A percentile compares a stretch with the other conserved stretches of the same genome.
These are phyloP conservation scores for Verticillium zaregamsianum DNA, from an alignment of 2,329 filamentous ascomycete species.

Conservation along the genomic window DNA sequence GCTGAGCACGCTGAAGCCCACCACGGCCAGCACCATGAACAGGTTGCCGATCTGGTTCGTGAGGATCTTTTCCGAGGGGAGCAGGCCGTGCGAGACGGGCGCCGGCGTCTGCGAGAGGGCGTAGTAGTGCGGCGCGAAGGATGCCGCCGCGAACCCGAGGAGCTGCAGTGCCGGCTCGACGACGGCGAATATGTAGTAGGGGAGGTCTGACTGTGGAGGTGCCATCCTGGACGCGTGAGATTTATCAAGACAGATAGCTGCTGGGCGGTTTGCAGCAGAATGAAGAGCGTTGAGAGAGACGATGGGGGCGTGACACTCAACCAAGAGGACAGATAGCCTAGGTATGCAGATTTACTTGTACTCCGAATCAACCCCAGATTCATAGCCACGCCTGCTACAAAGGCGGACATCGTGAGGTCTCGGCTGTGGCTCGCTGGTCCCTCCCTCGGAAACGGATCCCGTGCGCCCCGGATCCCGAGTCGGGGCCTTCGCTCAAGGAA, in stretches of 20 bases:
- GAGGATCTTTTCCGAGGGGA: conserved; percentile 1
- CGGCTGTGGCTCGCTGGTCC: no score
- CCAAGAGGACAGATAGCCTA: no score
- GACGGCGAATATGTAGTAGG: conserved; percentile 1
- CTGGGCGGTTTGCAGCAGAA: no score
- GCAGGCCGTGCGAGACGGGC: neutral
- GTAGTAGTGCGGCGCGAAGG: conserved; percentile 1
- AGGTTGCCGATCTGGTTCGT: conserved; percentile 1
- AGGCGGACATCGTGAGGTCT: no score
- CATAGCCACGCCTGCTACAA: no score
- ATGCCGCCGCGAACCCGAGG: neutral
- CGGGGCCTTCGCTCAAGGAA: neutral
- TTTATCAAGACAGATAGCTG: no score
- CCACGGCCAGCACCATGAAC: neutral
- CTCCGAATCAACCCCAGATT: no score
- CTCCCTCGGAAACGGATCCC: no score
- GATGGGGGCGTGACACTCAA: no score
- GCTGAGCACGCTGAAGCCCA: neutral
- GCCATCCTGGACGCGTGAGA: no score
- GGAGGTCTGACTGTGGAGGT: neutral
- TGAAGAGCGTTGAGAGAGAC: no score
- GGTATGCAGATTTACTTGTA: no score
- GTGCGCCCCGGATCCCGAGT: neutral
- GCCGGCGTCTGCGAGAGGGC: conserved; percentile 1
- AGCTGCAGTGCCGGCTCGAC: neutral